phyloP scores from a whole-genome alignment of 2,329 filamentous ascomycete genomes.

The Fusarium robinianum region DNA sequence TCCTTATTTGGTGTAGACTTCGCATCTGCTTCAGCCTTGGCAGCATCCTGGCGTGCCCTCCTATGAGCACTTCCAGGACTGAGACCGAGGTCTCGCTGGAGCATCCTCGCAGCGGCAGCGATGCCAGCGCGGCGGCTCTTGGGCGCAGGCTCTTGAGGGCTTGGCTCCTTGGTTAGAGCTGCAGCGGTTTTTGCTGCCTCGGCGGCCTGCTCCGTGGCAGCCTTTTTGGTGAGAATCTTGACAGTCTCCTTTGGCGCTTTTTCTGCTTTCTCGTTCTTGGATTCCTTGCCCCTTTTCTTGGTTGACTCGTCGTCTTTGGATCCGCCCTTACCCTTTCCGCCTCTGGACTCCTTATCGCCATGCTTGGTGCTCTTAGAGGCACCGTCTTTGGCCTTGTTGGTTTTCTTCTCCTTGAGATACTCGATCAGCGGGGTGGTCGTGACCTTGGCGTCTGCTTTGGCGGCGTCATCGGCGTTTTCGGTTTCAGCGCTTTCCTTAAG shows the following conservation, averaged over 20 bases:
- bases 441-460: slow-evolving; percentile 62
- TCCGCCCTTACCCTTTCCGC: slow-evolving; percentile 52
- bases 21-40: slow-evolving; percentile 57
- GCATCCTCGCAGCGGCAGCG: slow-evolving; percentile 64
- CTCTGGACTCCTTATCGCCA: slow-evolving; percentile 56
- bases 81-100: slow-evolving; percentile 69
- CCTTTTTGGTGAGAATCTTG: slow-evolving; percentile 66
- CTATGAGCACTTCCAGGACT: slow-evolving; percentile 66
- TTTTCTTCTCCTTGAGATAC: slow-evolving; percentile 89
- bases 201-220: slow-evolving; percentile 53
- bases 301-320: slow-evolving; percentile 54
- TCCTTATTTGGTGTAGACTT: slow-evolving; percentile 48
- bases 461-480: slow-evolving; percentile 47
- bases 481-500: slow-evolving; percentile 51
- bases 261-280: slow-evolving; percentile 61
- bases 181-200: slow-evolving; percentile 52
- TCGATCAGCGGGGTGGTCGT: slow-evolving; percentile 89
- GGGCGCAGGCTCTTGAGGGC: slow-evolving; percentile 43
- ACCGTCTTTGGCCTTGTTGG: slow-evolving; percentile 67
- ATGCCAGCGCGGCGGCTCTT: slow-evolving; percentile 66
- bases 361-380: slow-evolving; percentile 56
- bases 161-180: slow-evolving; percentile 39
- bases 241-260: slow-evolving; percentile 61
- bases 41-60: slow-evolving; percentile 61
- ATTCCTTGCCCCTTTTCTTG: slow-evolving; percentile 66